Conservation (phyloP, 176 grass and related monocot species). For the Pontederia paniculata region DNA sequence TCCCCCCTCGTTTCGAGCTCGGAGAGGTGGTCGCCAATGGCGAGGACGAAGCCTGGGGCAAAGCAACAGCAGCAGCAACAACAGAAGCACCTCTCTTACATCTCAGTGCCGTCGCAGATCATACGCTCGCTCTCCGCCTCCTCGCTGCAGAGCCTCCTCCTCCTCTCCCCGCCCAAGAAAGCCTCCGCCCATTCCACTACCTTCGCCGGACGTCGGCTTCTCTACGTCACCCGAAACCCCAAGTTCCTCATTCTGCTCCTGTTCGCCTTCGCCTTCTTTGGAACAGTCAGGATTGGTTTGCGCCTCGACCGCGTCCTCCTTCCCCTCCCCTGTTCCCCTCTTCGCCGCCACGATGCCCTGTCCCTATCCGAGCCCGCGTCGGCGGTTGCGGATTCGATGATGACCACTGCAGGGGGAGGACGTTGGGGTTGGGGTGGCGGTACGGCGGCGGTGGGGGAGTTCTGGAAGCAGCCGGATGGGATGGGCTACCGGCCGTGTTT, state of each 20-base stretch:
- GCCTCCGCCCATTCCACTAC: not conserved
- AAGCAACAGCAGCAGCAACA: too few species aligned
- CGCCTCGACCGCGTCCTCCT: conserved; percentile 23
- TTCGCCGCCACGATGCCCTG: not conserved
- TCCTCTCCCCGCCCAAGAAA: conserved; percentile 7
- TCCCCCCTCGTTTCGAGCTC: too few species aligned
- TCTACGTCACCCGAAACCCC: not conserved
- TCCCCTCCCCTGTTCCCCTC: conserved; percentile 13
- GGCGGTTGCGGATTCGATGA: not conserved
- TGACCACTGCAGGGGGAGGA: not conserved
- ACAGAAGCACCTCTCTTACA: conserved; percentile 23
- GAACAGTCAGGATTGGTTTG: conserved; percentile 23
- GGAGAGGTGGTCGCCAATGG: conserved; percentile 35
- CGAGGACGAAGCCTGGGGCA: conserved; percentile 19
- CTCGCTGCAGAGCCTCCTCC: conserved; percentile 8
- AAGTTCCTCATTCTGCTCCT: conserved; percentile 17
- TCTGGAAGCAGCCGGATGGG: conserved; percentile 36
- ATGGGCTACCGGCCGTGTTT: conserved; percentile 34
- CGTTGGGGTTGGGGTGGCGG: not conserved
- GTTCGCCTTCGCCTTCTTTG: conserved; percentile 21
- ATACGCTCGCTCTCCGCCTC: conserved; percentile 18
- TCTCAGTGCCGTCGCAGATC: conserved; percentile 24
- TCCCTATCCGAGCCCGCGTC: not conserved
- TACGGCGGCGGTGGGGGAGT: not conserved
- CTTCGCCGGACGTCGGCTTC: not conserved